These are phyloP conservation scores for Aspergillus homomorphus DNA, from an alignment of 495 filamentous ascomycete species.

Conservation along the genomic window DNA sequence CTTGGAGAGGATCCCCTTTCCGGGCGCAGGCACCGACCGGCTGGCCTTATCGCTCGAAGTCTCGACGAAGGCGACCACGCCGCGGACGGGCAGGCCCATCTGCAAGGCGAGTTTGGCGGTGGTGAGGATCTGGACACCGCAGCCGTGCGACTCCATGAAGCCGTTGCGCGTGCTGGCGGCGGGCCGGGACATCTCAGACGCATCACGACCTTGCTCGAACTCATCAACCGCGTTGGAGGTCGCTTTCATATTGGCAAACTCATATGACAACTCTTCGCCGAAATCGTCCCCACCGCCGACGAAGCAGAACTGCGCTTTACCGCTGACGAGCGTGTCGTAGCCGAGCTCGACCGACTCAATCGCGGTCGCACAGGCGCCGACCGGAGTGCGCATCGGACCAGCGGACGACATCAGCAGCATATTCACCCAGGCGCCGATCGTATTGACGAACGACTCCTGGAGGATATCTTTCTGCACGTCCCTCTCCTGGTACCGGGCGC, in stretches of 20 bases:
- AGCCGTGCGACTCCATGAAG: slow-evolving; percentile 98
- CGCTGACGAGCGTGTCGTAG: slow-evolving; percentile 93
- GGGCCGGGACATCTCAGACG: slow-evolving; percentile 92
- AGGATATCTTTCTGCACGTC: slow-evolving; percentile 95
- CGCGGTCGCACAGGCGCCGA: slow-evolving; percentile 92
- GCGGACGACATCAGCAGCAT: slow-evolving; percentile 95
- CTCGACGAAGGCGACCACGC: slow-evolving; percentile 83
- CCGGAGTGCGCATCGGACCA: slow-evolving; percentile 97
- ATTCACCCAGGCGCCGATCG: slow-evolving; percentile 97
- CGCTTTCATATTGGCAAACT: slow-evolving; percentile 99
- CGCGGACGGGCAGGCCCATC: slow-evolving; percentile 97
- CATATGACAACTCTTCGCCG: slow-evolving; percentile 94
- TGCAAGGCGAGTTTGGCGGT: slow-evolving; percentile 87
- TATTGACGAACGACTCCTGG: slow-evolving; percentile 99
- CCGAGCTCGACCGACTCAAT: slow-evolving; percentile 95
- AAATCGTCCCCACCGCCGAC: slow-evolving; percentile 98
- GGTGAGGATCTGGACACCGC: slow-evolving; percentile 96
- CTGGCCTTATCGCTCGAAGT: slow-evolving; percentile 98
- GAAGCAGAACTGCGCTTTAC: slow-evolving; percentile 90
- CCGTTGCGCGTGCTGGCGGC: slow-evolving; percentile 92
- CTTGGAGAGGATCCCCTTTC: slow-evolving; percentile 90
- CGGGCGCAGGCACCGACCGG: slow-evolving; percentile 89
- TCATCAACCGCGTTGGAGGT: slow-evolving; percentile 94
- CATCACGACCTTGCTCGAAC: slow-evolving; percentile 86
- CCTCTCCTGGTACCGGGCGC: slow-evolving; percentile 89